Percentiles rank a stretch among this genome's conserved stretches.
phyloP scores from a whole-genome alignment of 148 eudicot species.

The Silene conica region DNA sequence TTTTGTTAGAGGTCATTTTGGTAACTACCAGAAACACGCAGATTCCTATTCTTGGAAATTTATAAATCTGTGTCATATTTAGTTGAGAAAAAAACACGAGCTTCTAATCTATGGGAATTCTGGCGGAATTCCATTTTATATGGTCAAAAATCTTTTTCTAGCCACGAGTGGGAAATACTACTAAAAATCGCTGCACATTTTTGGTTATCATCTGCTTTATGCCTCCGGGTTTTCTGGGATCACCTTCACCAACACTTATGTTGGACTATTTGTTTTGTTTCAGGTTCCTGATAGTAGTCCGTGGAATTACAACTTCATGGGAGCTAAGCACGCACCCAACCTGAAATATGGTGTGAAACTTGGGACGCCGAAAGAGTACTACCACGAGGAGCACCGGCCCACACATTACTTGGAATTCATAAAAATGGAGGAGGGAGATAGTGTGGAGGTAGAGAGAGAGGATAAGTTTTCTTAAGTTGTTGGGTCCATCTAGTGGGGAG shows the following conservation, averaged over 20 bases:
- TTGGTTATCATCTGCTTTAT: background rate
- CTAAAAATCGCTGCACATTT: background rate
- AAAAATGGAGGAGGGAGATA: constrained; percentile 80
- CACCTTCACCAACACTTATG: background rate
- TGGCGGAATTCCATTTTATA: background rate
- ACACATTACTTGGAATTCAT: constrained; percentile 92
- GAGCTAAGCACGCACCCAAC: constrained; percentile 77
- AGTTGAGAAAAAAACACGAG: background rate
- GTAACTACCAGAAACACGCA: no score
- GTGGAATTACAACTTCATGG: constrained; percentile 99
- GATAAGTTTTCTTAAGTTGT: constrained; percentile 55
- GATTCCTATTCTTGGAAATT: background rate
- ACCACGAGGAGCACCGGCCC: constrained; percentile 91
- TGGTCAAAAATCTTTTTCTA: no score
- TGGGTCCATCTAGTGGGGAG: background rate
- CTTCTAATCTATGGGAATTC: background rate
- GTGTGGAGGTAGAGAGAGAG: constrained; percentile 80
- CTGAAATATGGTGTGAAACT: constrained; percentile 90
- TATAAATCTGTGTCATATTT: no score
- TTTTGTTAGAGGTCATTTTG: background rate
- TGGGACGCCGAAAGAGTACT: constrained; percentile 85
- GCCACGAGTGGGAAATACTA: background rate
- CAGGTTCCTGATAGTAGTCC: constrained; percentile 93
- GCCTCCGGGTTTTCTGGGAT: background rate
- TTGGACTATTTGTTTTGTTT: background rate